Conservation (phyloP, 2,329 filamentous ascomycete species). For the Arthrobotrys iridis region DNA sequence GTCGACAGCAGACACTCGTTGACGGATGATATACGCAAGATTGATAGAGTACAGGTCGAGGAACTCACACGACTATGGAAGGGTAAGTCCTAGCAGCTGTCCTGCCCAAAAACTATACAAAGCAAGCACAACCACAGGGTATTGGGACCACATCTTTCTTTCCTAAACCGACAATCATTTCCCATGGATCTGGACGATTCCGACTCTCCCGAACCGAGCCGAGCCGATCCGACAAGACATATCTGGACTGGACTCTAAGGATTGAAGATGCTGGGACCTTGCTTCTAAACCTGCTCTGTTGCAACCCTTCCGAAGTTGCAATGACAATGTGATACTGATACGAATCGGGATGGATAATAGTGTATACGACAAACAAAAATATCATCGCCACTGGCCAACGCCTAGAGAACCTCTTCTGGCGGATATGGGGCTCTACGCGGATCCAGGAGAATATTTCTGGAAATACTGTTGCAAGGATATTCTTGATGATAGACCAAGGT, state of each 20-base stretch:
- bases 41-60: constrained; percentile 61
- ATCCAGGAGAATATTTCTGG: constrained; percentile 61
- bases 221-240: constrained; percentile 22
- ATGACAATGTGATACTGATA: constrained; percentile 40
- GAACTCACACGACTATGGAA: constrained; percentile 65
- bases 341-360: constrained; percentile 59
- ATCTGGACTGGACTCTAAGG: constrained; percentile 38
- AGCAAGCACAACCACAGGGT: constrained; percentile 49
- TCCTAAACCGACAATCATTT: constrained; percentile 37
- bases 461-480: constrained; percentile 62
- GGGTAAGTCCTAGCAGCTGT: constrained; percentile 61
- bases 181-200: constrained; percentile 25
- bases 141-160: constrained; percentile 54
- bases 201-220: constrained; percentile 22
- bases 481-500: constrained; percentile 63
- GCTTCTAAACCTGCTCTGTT: constrained; percentile 49
- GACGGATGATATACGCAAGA: constrained; percentile 61
- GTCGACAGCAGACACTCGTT: constrained; percentile 62
- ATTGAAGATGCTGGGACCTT: constrained; percentile 54
- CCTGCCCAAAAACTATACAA: constrained; percentile 44
- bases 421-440: constrained; percentile 64
- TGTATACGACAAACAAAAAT: constrained; percentile 64
- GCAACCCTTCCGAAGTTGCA: constrained; percentile 44
- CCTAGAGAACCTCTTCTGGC: constrained; percentile 68
- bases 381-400: constrained; percentile 63